Percentiles rank a stretch among this genome's conserved stretches.
Conservation (phyloP, 2,329 filamentous ascomycete genomes). For the Hypoxylon sp. region DNA sequence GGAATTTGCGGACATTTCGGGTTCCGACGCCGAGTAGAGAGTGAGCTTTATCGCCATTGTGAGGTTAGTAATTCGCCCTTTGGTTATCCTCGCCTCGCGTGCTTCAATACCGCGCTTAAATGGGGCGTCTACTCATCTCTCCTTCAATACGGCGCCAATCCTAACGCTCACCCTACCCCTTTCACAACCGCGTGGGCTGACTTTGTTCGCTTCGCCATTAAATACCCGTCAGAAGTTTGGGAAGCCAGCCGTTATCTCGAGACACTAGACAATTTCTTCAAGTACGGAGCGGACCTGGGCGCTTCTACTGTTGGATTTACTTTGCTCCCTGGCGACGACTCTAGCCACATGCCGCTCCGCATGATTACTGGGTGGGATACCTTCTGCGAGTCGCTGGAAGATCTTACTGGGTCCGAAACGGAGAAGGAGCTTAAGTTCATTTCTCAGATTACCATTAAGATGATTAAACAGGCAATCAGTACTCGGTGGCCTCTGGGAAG, state of each 20-base stretch:
- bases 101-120: constrained; percentile 5
- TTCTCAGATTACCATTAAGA: constrained; percentile 18
- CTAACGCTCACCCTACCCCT: constrained; percentile 19
- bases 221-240: constrained; percentile 8
- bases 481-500: background rate
- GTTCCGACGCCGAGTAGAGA: constrained; percentile 15
- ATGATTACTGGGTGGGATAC: constrained; percentile 20
- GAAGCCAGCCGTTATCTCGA: background rate
- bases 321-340: constrained; percentile 2
- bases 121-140: constrained; percentile 4
- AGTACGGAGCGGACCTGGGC: constrained; percentile 20
- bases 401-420: constrained; percentile 1
- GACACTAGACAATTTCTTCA: constrained; percentile 19
- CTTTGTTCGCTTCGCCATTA: constrained; percentile 15
- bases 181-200: constrained; percentile 20
- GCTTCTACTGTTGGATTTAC: constrained; percentile 17
- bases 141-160: constrained; percentile 18
- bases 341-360: constrained; percentile 14
- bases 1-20: constrained; percentile 12
- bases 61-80: too few species aligned
- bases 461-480: constrained; percentile 1
- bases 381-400: constrained; percentile 24
- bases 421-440: constrained; percentile 13
- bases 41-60: constrained; percentile 1
- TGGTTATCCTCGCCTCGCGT: background rate